phyloP scores from a whole-genome alignment of 2,329 filamentous ascomycete species.

The Cercospora nicotianae region DNA sequence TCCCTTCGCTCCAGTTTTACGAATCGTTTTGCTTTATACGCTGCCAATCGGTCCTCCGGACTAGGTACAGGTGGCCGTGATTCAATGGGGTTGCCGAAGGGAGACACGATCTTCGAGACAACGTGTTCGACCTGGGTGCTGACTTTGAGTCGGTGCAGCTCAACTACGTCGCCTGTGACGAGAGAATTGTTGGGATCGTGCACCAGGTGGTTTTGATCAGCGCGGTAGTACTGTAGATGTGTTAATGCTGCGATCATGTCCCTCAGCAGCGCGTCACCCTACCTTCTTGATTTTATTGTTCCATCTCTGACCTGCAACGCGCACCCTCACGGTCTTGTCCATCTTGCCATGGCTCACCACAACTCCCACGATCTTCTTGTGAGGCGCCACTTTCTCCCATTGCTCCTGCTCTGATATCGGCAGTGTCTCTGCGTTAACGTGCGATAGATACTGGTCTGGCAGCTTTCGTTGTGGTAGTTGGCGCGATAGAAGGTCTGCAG shows the following conservation, averaged over 20 bases:
- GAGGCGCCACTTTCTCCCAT: slow-evolving; percentile 27
- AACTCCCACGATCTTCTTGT: slow-evolving; percentile 54
- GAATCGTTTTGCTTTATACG: slow-evolving; percentile 56
- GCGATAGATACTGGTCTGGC: slow-evolving; percentile 8
- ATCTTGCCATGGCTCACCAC: slow-evolving; percentile 77
- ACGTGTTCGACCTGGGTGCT: slow-evolving; percentile 69
- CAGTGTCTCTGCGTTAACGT: slow-evolving; percentile 15
- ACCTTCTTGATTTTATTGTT: slow-evolving; percentile 74
- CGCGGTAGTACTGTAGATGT: slow-evolving; percentile 60
- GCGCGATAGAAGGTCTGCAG: slow-evolving; percentile 12
- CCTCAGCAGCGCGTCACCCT: slow-evolving; percentile 18
- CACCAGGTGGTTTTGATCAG: slow-evolving; percentile 66
- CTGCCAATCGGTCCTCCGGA: slow-evolving; percentile 60
- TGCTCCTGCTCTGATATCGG: slow-evolving; percentile 32
- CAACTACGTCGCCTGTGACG: slow-evolving; percentile 71
- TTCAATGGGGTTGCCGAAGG: slow-evolving; percentile 63
- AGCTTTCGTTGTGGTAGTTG: slow-evolving; percentile 13
- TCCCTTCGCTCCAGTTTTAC: slow-evolving; percentile 54
- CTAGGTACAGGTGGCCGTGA: slow-evolving; percentile 66
- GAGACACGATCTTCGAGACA: slow-evolving; percentile 72
- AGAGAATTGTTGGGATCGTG: slow-evolving; percentile 76
- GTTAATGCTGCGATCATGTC: not conserved
- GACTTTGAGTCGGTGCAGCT: slow-evolving; percentile 68
- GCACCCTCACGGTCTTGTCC: slow-evolving; percentile 76
- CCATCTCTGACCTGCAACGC: slow-evolving; percentile 69